A percentile compares a stretch with the other conserved stretches of the same genome.
Evolutionary conservation across 2,329 filamentous ascomycete genomes (phyloP).

Genomic region (Graphium sp.): DNA sequence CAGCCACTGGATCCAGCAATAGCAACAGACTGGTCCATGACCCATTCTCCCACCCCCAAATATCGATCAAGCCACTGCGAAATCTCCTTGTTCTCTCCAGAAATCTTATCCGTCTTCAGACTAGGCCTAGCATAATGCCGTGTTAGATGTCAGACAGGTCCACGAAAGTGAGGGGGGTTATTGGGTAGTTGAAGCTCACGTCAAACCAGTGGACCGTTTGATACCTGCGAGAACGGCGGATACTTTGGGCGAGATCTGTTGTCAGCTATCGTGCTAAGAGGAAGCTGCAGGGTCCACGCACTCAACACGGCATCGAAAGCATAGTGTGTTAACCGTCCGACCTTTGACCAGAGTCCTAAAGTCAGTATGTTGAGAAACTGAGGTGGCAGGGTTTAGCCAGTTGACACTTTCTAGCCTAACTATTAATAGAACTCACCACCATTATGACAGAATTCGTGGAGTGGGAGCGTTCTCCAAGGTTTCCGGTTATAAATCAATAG

Average conservation of each 20-base stretch:
- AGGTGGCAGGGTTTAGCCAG: no score
- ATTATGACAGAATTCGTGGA: no score
- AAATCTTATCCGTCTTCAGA: slow-evolving; percentile 72
- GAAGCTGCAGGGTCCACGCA: slow-evolving; percentile 25
- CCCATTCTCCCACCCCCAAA: slow-evolving; percentile 87
- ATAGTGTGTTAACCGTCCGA: slow-evolving; percentile 87
- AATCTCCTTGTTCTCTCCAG: slow-evolving; percentile 63
- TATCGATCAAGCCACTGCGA: slow-evolving; percentile 87
- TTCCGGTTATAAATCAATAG: no score
- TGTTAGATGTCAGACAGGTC: slow-evolving; percentile 8
- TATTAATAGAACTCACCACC: no score
- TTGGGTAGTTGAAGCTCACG: slow-evolving; percentile 47
- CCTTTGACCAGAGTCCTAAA: slow-evolving; percentile 57
- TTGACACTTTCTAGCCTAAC: no score
- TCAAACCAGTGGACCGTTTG: slow-evolving; percentile 92
- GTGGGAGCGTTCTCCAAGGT: no score
- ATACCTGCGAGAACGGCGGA: slow-evolving; percentile 94
- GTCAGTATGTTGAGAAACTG: slow-evolving; percentile 52
- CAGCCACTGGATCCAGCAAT: slow-evolving; percentile 75
- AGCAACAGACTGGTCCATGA: slow-evolving; percentile 94
- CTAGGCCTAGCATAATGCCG: slow-evolving; percentile 41
- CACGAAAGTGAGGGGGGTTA: slow-evolving; percentile 13
- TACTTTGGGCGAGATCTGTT: slow-evolving; percentile 32
- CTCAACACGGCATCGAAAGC: slow-evolving; percentile 88
- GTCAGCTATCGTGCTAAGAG: slow-evolving; percentile 7